These are phyloP conservation scores for Jatropha podagrica DNA, from an alignment of 441 rosid species.

Conservation along the genomic window DNA sequence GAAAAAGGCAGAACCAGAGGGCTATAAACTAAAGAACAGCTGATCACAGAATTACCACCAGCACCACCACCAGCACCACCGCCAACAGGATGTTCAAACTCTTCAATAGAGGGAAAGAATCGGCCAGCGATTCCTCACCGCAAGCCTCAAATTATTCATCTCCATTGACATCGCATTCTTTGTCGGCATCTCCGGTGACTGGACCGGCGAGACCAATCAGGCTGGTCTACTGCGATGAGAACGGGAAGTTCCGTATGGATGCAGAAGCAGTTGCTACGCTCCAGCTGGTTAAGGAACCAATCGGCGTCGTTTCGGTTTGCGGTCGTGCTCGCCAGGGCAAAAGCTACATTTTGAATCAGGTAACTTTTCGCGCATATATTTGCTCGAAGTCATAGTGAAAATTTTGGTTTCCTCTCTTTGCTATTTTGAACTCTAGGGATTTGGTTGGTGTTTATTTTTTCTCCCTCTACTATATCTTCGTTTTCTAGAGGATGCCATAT, in stretches of 20 bases:
- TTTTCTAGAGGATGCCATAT: background rate
- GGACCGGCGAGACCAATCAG: slow-evolving; percentile 94
- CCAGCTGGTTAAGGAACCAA: slow-evolving; percentile 91
- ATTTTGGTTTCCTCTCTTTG: slow-evolving; percentile 5
- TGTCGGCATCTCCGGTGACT: slow-evolving; percentile 43
- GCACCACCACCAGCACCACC: background rate
- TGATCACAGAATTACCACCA: background rate
- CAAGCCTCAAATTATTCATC: slow-evolving; percentile 27
- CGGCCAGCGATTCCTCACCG: slow-evolving; percentile 42
- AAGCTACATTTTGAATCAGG: slow-evolving; percentile 95
- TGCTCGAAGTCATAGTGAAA: background rate
- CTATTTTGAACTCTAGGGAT: slow-evolving; percentile 18
- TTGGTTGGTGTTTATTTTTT: background rate
- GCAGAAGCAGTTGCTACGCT: slow-evolving; percentile 93
- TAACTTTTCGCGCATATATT: background rate
- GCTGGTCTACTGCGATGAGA: slow-evolving; percentile 81
- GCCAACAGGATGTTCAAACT: slow-evolving; percentile 44
- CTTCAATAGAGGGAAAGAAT: slow-evolving; percentile 50
- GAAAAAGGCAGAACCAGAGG: background rate
- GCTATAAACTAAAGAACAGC: background rate
- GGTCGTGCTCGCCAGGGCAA: slow-evolving; percentile 98
- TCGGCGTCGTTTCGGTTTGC: slow-evolving; percentile 94
- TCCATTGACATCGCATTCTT: slow-evolving; percentile 22
- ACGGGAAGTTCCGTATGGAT: slow-evolving; percentile 97
- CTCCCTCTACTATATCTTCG: background rate